Evolutionary conservation across 23 red algal genomes (phyloP), one percentile per base, ranked within the genome.

Genomic region (Gracilaria domingensis): DNA sequence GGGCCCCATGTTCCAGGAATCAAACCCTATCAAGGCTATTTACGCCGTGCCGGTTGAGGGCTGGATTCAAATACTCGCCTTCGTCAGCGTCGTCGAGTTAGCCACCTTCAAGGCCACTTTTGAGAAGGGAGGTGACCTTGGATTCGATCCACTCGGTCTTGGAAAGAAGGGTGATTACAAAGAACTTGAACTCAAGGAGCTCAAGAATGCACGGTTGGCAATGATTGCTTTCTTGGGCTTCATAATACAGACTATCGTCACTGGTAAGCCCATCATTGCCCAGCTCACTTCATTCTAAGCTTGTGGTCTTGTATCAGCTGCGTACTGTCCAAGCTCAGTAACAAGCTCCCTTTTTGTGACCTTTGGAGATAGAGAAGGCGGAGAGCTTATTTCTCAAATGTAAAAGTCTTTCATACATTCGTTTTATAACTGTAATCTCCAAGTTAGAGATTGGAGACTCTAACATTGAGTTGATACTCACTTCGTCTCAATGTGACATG

Each of bases 51-150:
- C 96, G 0, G 73, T 98, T 37, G 96, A 85, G 36, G 96, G 91
- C 30, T 98, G 96, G 96, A 42, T 94, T 57, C 96, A 98, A 77
- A 98, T 98, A 69, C 77, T 98, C 32, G 50, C 58, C 12, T 58
- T 80, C 55, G 95, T 98, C 37, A 70, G 39, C 23, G n/a, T 95
- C 17, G 47, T 98, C 53, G 96, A 98, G 61, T 66, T 98, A 1
- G 92, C 66, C 40, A 98, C 96, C 6, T 98, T 98, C 89, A 94
- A 95, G 88, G 83, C 60, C 67, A 91, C 74, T 18, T 98, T 92
- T 62, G 88, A 94, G 44, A 77, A 26, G 49, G 72, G 85, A 18
- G 96, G 61, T 21, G 59, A 98, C 20, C 77, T 88, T 78, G 96
- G 93, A 35, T 98, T 98, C 48, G 96, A 98, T 72, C 96, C 96